Evolutionary conservation across 164 flowering plant species (phyloP).

Genomic region (Nymphaea thermarum): DNA sequence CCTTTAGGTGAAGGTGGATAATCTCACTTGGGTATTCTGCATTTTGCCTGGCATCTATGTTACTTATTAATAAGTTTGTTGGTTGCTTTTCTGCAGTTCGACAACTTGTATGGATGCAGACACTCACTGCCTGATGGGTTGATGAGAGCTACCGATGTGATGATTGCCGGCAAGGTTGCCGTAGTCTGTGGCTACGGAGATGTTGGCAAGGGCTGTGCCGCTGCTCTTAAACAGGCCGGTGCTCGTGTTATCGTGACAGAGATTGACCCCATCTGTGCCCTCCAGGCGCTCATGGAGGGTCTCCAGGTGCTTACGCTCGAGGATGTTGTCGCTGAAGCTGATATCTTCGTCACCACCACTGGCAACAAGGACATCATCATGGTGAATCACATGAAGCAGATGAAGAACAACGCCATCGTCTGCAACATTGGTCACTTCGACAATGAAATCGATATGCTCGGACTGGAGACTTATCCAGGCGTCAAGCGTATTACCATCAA

Average conservation of each 20-base stretch:
- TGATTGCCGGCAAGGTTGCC: constrained; percentile 21
- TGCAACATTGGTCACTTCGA: constrained; percentile 33
- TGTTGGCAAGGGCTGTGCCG: constrained; percentile 22
- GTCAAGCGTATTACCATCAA: constrained; percentile 16
- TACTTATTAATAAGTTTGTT: too few relatives aligned
- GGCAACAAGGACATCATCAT: constrained; percentile 29
- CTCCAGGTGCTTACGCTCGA: constrained; percentile 20
- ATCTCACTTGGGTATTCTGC: too few relatives aligned
- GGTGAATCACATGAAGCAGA: constrained; percentile 24
- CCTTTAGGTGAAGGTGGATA: too few relatives aligned
- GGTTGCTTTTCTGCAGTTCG: constrained; percentile 5
- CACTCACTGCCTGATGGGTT: constrained; percentile 20
- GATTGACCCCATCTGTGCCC: constrained; percentile 29
- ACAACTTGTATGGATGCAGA: constrained; percentile 18
- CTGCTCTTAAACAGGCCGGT: constrained; percentile 20
- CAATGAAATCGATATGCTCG: constrained; percentile 19
- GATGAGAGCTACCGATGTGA: constrained; percentile 19
- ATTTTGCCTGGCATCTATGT: too few relatives aligned
- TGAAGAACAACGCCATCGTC: constrained; percentile 33
- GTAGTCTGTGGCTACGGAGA: constrained; percentile 19
- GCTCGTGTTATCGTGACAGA: constrained; percentile 24
- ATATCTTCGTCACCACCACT: constrained; percentile 21
- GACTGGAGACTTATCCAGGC: constrained; percentile 15
- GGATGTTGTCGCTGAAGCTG: constrained; percentile 16
- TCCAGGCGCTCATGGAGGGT: constrained; percentile 29